Evolutionary conservation across 495 filamentous ascomycete genomes (phyloP), one percentile per base, ranked within the genome.

Genomic region (Neurospora sp.): DNA sequence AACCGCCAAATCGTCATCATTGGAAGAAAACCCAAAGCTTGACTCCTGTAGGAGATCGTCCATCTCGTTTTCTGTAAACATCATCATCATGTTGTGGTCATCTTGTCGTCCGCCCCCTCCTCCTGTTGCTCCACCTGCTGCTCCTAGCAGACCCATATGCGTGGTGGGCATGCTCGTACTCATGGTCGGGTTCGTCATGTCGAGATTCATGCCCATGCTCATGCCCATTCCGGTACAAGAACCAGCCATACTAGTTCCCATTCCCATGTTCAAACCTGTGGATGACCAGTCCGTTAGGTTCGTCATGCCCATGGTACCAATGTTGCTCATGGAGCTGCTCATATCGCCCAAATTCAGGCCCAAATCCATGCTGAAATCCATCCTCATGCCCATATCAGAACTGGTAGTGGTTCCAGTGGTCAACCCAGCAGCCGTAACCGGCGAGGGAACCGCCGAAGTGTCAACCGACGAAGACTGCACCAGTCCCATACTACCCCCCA

Each of bases 31-130:
- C 8, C 80, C 79, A 75, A 83, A 82, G 20, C 80, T 75, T 74
- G 83, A 78, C 27, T 81, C 78, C 69, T 80, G 76, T 39, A 85
- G 65, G 0, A 85, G 76, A 22, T 84, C 80, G 22, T 80, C 79
- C 68, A 83, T 75, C 78, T 83, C 81, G 22, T 76, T 75, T 53
- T 81, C 79, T 12, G 74, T 81, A 59, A 84, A 77, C 65, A 73
- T 75, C 42, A 81, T 70, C 35, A 81, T 78, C 72, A 81, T 69
- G 42, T 45, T 9, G 18, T 45, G 42, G 38, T 77, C 77, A 73
- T 53, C 35, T 22, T 40, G 53, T 31, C 31, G 35, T 9, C 14
- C 71, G 31, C 27, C 72, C 4, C 31, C 31, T 40, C 39, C 68
- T 10, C 70, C 53, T 16, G 69, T 70, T 73, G 70, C 68, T 71